phyloP scores from a whole-genome alignment of 129 eudicot species.

The Artemisia argyi region DNA sequence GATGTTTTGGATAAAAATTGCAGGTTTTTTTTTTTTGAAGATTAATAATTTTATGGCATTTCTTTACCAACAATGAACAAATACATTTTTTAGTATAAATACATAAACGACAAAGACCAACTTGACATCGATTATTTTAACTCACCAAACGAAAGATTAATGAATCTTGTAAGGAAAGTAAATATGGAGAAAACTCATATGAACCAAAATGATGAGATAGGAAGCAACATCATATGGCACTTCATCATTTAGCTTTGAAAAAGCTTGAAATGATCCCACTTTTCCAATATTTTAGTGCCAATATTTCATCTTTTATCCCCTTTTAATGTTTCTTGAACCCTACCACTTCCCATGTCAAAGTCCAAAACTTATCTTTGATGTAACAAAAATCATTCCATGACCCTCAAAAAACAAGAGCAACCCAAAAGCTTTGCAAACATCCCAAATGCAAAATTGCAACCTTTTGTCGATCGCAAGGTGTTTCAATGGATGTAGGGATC shows the following conservation, averaged over 20 bases:
- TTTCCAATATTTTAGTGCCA: constrained; percentile 33
- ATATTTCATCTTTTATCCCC: constrained; percentile 24
- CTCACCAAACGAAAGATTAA: constrained; percentile 16
- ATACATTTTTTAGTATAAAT: no score
- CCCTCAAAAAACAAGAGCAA: constrained; percentile 6
- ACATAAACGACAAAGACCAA: no score
- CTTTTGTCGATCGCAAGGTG: constrained; percentile 55
- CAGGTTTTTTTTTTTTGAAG: no score
- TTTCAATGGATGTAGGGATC: constrained; percentile 78
- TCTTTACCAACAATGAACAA: no score
- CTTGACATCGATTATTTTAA: neutral
- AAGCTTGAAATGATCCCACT: constrained; percentile 27
- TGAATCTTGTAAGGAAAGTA: constrained; percentile 54
- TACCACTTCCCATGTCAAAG: constrained; percentile 34
- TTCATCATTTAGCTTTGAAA: constrained; percentile 49
- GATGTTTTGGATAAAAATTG: no score
- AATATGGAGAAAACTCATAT: constrained; percentile 23
- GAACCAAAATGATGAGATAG: constrained; percentile 48
- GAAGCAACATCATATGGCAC: constrained; percentile 61
- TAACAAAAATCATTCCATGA: constrained; percentile 16
- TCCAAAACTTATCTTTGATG: constrained; percentile 21
- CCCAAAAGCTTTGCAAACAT: constrained; percentile 2
- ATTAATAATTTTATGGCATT: no score
- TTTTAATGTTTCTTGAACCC: constrained; percentile 41
- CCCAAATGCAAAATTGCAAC: constrained; percentile 48